phyloP scores from a whole-genome alignment of 176 grass and related monocot genomes.

The Elymus sibiricus region DNA sequence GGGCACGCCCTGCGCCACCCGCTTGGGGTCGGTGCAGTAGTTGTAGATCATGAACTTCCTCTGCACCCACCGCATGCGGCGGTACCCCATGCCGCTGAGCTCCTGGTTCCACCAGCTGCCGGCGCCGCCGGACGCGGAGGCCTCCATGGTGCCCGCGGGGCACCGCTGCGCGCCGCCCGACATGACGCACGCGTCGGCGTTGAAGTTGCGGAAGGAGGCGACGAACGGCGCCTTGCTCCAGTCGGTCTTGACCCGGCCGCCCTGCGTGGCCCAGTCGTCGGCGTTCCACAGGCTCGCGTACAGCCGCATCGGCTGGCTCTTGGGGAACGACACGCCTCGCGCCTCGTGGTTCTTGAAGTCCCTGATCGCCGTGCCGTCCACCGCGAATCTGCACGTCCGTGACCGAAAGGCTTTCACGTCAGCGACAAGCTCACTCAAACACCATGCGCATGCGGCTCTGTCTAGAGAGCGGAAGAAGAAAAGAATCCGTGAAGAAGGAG shows the following conservation, averaged over 20 bases:
- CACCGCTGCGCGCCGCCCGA: constrained; percentile 18
- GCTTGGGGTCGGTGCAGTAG: constrained; percentile 70
- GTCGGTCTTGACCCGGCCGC: constrained; percentile 67
- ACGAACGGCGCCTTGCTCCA: constrained; percentile 64
- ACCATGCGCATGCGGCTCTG: background rate
- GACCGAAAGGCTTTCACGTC: background rate
- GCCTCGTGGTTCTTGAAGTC: constrained; percentile 79
- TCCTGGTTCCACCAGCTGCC: constrained; percentile 67
- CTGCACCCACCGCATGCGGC: constrained; percentile 53
- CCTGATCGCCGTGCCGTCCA: constrained; percentile 58
- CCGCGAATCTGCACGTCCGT: constrained; percentile 39
- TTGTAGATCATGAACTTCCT: constrained; percentile 88
- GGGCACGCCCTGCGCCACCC: constrained; percentile 58
- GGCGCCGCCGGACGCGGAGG: background rate
- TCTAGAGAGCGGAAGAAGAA: background rate
- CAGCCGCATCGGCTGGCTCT: constrained; percentile 61
- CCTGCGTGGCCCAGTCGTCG: constrained; percentile 79
- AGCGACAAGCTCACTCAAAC: background rate
- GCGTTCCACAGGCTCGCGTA: constrained; percentile 82
- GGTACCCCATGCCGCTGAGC: constrained; percentile 46
- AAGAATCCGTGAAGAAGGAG: background rate
- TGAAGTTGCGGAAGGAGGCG: constrained; percentile 54
- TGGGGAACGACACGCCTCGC: constrained; percentile 59
- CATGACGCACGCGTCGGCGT: constrained; percentile 43
- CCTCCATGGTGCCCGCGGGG: constrained; percentile 23